Evolutionary conservation across 169 alveolate genomes (phyloP), one percentile per base, ranked within the genome.

Genomic region (Theileria equi): DNA sequence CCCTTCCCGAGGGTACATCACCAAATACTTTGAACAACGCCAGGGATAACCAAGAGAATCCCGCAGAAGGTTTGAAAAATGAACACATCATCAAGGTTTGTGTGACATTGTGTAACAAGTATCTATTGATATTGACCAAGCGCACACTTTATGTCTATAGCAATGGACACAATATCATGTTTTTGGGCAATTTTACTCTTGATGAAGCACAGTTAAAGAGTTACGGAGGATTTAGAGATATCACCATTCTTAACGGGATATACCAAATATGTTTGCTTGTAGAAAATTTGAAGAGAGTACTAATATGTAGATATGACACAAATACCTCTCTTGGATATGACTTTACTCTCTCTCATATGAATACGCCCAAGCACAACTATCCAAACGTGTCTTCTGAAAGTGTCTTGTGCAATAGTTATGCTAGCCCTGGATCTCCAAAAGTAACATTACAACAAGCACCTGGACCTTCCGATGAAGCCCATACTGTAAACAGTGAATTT

Each of bases 211-310:
- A 10, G 36, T 7, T 35, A 8, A 25, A 25, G n/a, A 17, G 41
- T n/a, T 54, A 36, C 44, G 84, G 50, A 17, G 36, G 35, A 21
- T 74, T 74, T 41, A 11, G 84, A 19, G 84, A 45, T 45, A 19
- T 74, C 16, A 57, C 28, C 23, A 16, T 74, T 2, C 31, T 74
- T 0, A 77, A 77, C 1, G 78, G 60, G 0, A 10, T n/a, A 25
- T 17, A 57, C 10, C 60, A 40, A 16, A 13, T 74, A 10, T 64
- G 67, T 31, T 57, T 74, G 36, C 63, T 74, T 11, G 35, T 74
- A 40, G 79, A 64, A 36, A 74, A 55, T 47, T 44, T 23, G 36
- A 58, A 74, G 21, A 40, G 41, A 34, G 47, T 74, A 61, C 52
- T 74, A 38, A 50, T 74, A 16, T n/a, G n/a, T n/a, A n/a, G n/a